phyloP scores from a whole-genome alignment of 805 yeast species.

The Saturnispora quitensis region DNA sequence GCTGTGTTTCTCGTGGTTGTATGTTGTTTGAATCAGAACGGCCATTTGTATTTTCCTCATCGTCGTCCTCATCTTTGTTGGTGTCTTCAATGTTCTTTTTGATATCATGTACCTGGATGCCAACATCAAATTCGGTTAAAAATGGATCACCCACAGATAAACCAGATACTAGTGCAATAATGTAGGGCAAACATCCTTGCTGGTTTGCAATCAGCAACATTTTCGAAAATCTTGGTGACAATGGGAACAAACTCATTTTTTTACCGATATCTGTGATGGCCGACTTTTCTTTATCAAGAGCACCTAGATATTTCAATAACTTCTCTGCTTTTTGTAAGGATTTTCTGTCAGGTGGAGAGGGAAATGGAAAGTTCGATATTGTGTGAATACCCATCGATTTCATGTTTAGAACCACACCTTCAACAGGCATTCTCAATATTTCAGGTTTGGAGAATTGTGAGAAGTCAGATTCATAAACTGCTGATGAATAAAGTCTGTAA shows the following conservation, averaged over 20 bases:
- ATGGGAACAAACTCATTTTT: conserved; percentile 84
- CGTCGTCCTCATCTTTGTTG: conserved; percentile 24
- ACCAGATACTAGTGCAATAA: conserved; percentile 88
- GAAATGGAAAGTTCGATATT: conserved; percentile 83
- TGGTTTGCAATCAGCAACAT: conserved; percentile 86
- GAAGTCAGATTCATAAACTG: conserved; percentile 83
- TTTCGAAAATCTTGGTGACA: conserved; percentile 88
- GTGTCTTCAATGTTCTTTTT: conserved; percentile 18
- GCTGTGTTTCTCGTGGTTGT: conserved; percentile 27
- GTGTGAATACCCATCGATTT: conserved; percentile 94
- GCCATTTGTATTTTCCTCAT: conserved; percentile 20
- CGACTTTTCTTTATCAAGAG: conserved; percentile 44
- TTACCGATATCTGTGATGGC: conserved; percentile 69
- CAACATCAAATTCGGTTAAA: conserved; percentile 63
- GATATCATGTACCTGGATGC: conserved; percentile 30
- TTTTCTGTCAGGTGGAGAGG: conserved; percentile 74
- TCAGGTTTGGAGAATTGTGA: conserved; percentile 81
- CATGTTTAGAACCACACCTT: conserved; percentile 92
- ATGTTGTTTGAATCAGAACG: conserved; percentile 25
- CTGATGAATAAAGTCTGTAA: conserved; percentile 86
- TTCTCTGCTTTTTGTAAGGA: conserved; percentile 58
- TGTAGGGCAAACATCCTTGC: conserved; percentile 71
- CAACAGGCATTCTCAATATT: conserved; percentile 90
- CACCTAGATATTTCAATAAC: conserved; percentile 66
- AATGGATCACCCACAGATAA: conserved; percentile 92